Base-by-base conservation (phyloP, 1,284 basidiomycete genomes). In the Malassezia caprae region DNA sequence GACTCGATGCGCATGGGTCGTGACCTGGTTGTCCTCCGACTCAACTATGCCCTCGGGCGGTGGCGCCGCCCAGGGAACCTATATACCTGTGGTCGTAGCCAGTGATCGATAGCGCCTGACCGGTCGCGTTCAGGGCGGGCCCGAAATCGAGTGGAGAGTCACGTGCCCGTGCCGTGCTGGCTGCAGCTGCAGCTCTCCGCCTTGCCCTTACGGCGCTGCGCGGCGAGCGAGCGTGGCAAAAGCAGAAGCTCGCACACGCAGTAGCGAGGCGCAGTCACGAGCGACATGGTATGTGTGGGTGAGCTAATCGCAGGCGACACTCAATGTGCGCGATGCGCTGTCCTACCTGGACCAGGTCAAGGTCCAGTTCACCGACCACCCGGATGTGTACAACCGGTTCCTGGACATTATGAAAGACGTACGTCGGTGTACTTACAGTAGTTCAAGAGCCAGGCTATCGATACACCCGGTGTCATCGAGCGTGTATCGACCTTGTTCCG, bases 361-460 rank as follows among this genome's bases (percentile, higher is more conserved):
- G 80, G 53, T 75, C 50, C 68, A 91, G 79, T 96, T 96, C 76
- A 80, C 84, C 59, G 86, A 90, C 73, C 84, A 85, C 75, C 90
- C 91, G 23, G 88, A 96, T 72, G 90, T 96, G 27, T 96, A 96
- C 80, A 96, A 96, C 76, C 84, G 86, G 64, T 96, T 96, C 75
- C 78, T 96, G 75, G 93, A 96, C 76, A 94, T 96, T 72, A 96
- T 96, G 93, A 98, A 96, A 79, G 93, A 98, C 58, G 64, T 72
- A 37, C 55, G 58, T 60, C 11, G 15, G 15, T 28, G 54, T 47
- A 40, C 53, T 63, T 52, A 31, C 15, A 28, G 41, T 57, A 70
- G 68, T 72, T 73, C 64, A 73, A 73, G 58, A 67, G 64, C 54
- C 72, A 73, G 47, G 59, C 68, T 21, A 96, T 98, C 76, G 93